phyloP scores from a whole-genome alignment of 2,329 filamentous ascomycete species.

The Pseudogymnoascus sp. region DNA sequence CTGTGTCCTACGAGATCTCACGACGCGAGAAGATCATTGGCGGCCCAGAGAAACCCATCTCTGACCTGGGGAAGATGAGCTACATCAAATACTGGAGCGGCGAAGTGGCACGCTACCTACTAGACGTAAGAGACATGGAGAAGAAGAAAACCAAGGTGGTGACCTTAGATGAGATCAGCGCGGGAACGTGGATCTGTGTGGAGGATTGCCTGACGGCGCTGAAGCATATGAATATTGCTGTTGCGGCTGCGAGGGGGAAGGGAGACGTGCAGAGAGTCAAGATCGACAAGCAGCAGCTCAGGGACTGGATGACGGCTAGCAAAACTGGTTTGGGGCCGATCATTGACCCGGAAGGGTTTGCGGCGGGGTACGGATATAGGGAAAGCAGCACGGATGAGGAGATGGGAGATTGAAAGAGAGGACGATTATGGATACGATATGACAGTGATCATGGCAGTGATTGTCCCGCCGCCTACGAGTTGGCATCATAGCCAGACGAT shows the following conservation, averaged over 20 bases:
- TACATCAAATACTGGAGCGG: conserved; percentile 83
- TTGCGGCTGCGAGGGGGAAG: conserved; percentile 44
- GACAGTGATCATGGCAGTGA: background rate
- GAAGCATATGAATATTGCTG: conserved; percentile 68
- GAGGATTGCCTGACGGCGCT: conserved; percentile 78
- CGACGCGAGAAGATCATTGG: conserved; percentile 75
- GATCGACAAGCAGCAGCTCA: conserved; percentile 48
- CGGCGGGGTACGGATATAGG: conserved; percentile 55
- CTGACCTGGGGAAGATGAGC: conserved; percentile 71
- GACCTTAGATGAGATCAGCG: conserved; percentile 63
- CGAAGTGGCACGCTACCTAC: conserved; percentile 66
- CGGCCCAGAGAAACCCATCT: conserved; percentile 89
- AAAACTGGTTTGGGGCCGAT: conserved; percentile 46
- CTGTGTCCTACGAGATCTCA: conserved; percentile 86
- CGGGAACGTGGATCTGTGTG: conserved; percentile 71
- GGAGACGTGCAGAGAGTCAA: conserved; percentile 39
- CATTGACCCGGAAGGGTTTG: conserved; percentile 68
- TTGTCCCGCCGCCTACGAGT: background rate
- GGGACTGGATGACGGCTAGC: conserved; percentile 58
- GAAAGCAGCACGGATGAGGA: conserved; percentile 31
- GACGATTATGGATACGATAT: background rate
- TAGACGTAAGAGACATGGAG: conserved; percentile 27
- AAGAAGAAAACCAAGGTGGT: conserved; percentile 36
- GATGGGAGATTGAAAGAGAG: conserved; percentile 18
- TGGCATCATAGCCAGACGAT: background rate